Evolutionary conservation across 2,329 filamentous ascomycete genomes (phyloP).

Genomic region (Alternaria triticimaculans): DNA sequence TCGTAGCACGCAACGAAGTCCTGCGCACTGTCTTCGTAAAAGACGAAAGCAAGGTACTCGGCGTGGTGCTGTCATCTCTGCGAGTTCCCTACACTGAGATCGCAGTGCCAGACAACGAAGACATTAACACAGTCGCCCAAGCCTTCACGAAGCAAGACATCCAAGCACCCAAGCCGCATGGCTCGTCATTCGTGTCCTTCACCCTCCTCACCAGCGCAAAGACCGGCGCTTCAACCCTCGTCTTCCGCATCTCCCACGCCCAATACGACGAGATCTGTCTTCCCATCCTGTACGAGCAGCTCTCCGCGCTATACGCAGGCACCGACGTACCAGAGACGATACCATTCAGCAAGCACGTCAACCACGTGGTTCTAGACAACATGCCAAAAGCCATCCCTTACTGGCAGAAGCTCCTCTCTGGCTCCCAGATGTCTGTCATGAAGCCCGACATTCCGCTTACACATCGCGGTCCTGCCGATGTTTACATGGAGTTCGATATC

Average conservation of each 20-base stretch:
- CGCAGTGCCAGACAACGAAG: conserved; percentile 52
- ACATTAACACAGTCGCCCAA: conserved; percentile 60
- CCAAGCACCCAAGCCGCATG: conserved; percentile 62
- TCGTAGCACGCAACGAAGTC: conserved; percentile 68
- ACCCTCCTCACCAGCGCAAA: conserved; percentile 65
- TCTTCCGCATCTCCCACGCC: conserved; percentile 70
- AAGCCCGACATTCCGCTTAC: conserved; percentile 40
- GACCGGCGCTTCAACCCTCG: conserved; percentile 58
- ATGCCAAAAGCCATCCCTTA: conserved; percentile 62
- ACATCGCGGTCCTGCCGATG: conserved; percentile 35
- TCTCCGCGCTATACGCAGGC: conserved; percentile 62
- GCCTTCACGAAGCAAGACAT: conserved; percentile 64
- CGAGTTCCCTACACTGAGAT: conserved; percentile 55
- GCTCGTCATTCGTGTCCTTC: conserved; percentile 54
- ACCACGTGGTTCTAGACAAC: conserved; percentile 48
- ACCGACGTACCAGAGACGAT: conserved; percentile 33
- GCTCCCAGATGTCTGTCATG: conserved; percentile 58
- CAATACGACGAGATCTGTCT: conserved; percentile 75
- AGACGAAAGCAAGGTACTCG: conserved; percentile 58
- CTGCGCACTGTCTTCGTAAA: conserved; percentile 69
- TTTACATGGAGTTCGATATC: conserved; percentile 47
- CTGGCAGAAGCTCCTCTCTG: conserved; percentile 66
- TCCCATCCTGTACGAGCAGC: conserved; percentile 66
- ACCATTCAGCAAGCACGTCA: conserved; percentile 58
- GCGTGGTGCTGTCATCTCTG: conserved; percentile 65